Conservation (phyloP, 306 rosid genomes). For the Dalbergia oliveri region DNA sequence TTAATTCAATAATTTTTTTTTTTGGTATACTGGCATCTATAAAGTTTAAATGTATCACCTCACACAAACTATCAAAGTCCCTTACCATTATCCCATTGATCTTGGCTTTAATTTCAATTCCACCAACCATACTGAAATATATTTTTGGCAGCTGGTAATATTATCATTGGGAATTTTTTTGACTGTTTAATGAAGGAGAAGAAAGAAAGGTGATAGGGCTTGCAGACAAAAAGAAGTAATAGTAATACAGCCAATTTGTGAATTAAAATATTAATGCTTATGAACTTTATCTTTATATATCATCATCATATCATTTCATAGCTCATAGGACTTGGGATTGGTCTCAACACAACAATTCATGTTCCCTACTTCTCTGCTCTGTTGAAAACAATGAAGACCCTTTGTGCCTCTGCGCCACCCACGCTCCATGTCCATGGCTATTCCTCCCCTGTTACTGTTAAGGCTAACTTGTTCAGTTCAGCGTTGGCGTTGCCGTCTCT, state of each 20-base stretch:
- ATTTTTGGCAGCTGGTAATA: neutral
- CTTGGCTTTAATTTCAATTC: neutral
- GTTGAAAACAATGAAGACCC: constrained; percentile 53
- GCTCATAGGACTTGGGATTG: neutral
- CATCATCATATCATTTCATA: neutral
- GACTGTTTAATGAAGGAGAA: neutral
- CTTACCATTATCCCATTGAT: too few species aligned
- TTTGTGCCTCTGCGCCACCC: constrained; percentile 49
- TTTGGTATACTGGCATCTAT: too few species aligned
- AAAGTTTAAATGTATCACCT: too few species aligned
- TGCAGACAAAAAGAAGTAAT: too few species aligned
- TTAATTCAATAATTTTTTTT: too few species aligned
- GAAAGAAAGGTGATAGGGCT: neutral
- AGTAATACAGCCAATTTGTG: neutral
- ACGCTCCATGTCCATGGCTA: constrained; percentile 36
- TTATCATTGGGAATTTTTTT: neutral
- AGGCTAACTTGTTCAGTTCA: neutral
- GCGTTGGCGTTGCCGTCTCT: constrained; percentile 53
- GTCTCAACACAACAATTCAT: neutral
- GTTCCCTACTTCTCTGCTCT: neutral
- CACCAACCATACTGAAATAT: neutral
- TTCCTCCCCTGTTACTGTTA: constrained; percentile 15
- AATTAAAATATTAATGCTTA: constrained; percentile 19
- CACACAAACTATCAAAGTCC: too few species aligned
- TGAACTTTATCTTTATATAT: constrained; percentile 26